Conservation (phyloP, 2,329 filamentous ascomycete genomes). For the Penicillium sp. region DNA sequence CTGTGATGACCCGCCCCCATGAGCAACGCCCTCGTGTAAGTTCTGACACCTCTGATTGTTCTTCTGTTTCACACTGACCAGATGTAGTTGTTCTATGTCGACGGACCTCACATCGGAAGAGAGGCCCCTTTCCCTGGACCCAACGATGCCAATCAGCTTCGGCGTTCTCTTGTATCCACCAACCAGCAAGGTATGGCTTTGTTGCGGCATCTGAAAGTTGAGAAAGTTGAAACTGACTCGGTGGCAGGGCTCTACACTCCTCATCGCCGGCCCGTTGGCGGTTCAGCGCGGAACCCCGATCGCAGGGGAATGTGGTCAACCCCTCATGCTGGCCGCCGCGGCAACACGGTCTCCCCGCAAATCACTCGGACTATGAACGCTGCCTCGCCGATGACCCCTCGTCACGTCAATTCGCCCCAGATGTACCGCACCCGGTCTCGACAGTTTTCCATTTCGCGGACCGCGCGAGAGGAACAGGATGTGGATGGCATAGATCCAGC, state of each 20-base stretch:
- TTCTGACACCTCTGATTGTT: neutral
- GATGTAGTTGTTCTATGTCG: conserved; percentile 57
- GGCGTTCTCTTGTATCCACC: conserved; percentile 3
- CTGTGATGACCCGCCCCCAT: conserved; percentile 84
- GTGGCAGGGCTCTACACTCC: conserved; percentile 3
- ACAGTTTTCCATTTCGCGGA: too few species aligned
- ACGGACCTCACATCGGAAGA: conserved; percentile 15
- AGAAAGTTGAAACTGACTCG: neutral
- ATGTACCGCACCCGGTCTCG: too few species aligned
- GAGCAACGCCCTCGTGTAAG: conserved; percentile 81
- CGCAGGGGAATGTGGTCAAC: too few species aligned
- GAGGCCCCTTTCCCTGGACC: conserved; percentile 5
- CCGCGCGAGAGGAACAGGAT: too few species aligned
- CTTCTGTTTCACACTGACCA: conserved; percentile 24
- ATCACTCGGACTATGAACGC: too few species aligned
- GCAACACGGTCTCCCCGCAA: too few species aligned
- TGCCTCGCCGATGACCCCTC: too few species aligned
- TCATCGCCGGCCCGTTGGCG: neutral
- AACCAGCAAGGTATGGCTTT: conserved; percentile 5
- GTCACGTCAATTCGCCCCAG: too few species aligned
- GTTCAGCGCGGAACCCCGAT: too few species aligned
- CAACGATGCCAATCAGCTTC: conserved; percentile 6
- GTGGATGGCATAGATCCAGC: too few species aligned
- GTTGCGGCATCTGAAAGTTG: neutral
- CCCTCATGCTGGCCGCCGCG: too few species aligned